Base-by-base conservation (phyloP, 768 basidiomycete genomes). In the Tubosaeta brunneosetosa region DNA sequence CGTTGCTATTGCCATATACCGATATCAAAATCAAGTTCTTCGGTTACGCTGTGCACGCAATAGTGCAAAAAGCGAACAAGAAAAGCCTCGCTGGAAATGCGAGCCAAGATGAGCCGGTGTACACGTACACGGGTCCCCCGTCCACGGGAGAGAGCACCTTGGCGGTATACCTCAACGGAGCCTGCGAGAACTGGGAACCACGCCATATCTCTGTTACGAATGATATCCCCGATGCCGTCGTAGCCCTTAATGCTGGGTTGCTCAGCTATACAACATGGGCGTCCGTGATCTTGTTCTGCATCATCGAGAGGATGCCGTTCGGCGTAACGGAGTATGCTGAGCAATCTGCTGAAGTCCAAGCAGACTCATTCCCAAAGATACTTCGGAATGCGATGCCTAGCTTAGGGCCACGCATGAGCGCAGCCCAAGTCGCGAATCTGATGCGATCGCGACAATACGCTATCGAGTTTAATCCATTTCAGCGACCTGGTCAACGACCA, bases 1-100 rank as follows among this genome's bases (percentile, higher is more conserved):
- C 75, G 5, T 60, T 79, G 22, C 61, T 77, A 34, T 59, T 76
- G 16, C 76, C 75, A 16, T 60, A 77, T 55, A 75, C 74, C 17
- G 75, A 78, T 54, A 65, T 77, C 52, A 71, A 71, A 51, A 63
- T 79, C 16, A 66, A 70, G 34, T 60, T 79, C 50, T 73, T 76
- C 47, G 75, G 77, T 50, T 50, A 55, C 22, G 65, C 63, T 26
- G 67, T 70, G 22, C 50, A 66, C n/a, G 48, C 61, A 4, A 57
- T 75, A 8, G 57, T 71, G 26, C 63, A 68, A 25, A 65, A 66
- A 46, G 67, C 68, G 9, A 66, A 54, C 50, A 65, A 65, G 52
- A 61, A 65, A 40, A 66, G 61, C 40, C 62, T 72, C 44, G 69
- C 66, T 43, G 67, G 63, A 43, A 67, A 64, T 38, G 64, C 63